Evolutionary conservation across 257 asterid species (phyloP).

Genomic region (Lantana camara): DNA sequence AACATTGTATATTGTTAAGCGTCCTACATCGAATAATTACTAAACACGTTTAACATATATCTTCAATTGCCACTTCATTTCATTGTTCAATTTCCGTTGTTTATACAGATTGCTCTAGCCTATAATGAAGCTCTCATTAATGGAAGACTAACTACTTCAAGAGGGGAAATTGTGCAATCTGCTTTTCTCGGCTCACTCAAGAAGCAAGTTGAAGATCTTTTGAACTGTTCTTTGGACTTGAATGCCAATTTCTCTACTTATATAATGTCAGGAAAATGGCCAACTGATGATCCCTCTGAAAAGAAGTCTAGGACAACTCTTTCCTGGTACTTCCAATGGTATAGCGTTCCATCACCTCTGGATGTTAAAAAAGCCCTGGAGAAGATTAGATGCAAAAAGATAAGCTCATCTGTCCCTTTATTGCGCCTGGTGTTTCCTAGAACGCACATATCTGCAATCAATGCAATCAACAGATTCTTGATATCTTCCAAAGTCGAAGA

Average conservation of each 20-base stretch:
- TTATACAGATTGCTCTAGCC: constrained; percentile 77
- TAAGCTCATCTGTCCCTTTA: constrained; percentile 56
- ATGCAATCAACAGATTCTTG: constrained; percentile 41
- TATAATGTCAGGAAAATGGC: constrained; percentile 63
- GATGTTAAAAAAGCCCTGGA: constrained; percentile 54
- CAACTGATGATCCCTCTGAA: constrained; percentile 35
- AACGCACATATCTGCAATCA: constrained; percentile 66
- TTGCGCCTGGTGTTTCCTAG: constrained; percentile 73
- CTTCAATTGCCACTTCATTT: constrained; percentile 1
- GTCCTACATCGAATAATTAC: no score
- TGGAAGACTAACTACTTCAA: constrained; percentile 57
- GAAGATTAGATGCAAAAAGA: constrained; percentile 41
- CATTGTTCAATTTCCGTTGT: not conserved
- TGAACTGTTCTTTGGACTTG: constrained; percentile 38
- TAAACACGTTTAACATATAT: not conserved
- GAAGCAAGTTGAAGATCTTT: constrained; percentile 80
- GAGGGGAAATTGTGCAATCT: constrained; percentile 71
- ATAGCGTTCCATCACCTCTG: constrained; percentile 57
- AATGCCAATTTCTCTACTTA: constrained; percentile 42
- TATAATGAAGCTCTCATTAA: constrained; percentile 70
- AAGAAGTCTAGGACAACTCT: constrained; percentile 46
- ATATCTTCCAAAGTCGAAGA: constrained; percentile 26
- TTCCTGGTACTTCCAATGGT: constrained; percentile 92
- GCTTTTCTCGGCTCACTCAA: constrained; percentile 77
- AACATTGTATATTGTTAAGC: not conserved